phyloP scores from a whole-genome alignment of 2,329 filamentous ascomycete species.

The Dactylellina parvicollis region DNA sequence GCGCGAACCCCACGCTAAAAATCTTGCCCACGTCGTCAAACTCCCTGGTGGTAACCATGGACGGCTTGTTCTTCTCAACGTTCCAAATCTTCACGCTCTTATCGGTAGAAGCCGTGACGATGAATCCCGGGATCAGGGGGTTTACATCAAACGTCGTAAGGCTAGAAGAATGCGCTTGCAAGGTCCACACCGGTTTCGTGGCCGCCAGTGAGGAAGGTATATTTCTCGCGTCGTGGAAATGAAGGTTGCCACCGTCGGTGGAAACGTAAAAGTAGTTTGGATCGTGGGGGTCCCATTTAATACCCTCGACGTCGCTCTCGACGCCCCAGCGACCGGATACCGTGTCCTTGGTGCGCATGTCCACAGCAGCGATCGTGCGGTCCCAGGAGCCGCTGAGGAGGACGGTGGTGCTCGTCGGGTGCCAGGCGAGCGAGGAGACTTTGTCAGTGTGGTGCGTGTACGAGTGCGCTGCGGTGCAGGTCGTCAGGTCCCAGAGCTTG shows the following conservation, averaged over 20 bases:
- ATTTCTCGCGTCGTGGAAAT: slow-evolving; percentile 87
- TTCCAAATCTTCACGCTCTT: slow-evolving; percentile 98
- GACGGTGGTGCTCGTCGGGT: slow-evolving; percentile 84
- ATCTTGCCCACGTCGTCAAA: slow-evolving; percentile 88
- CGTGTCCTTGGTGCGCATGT: slow-evolving; percentile 91
- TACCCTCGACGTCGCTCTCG: slow-evolving; percentile 91
- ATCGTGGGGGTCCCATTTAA: slow-evolving; percentile 93
- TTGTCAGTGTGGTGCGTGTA: slow-evolving; percentile 92
- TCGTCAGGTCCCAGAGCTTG: slow-evolving; percentile 97
- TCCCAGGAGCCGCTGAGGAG: slow-evolving; percentile 95
- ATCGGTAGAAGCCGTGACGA: slow-evolving; percentile 93
- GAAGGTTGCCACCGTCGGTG: slow-evolving; percentile 88
- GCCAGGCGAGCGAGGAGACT: slow-evolving; percentile 95
- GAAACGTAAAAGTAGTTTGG: slow-evolving; percentile 94
- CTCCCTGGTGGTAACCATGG: slow-evolving; percentile 89
- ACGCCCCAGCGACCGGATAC: slow-evolving; percentile 83
- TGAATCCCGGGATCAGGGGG: slow-evolving; percentile 85
- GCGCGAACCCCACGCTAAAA: slow-evolving; percentile 89
- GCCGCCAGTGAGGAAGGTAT: slow-evolving; percentile 72
- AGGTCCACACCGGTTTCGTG: slow-evolving; percentile 88
- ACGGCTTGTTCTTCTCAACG: slow-evolving; percentile 75
- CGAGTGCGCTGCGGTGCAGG: slow-evolving; percentile 89
- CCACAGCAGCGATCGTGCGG: slow-evolving; percentile 88
- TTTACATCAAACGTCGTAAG: slow-evolving; percentile 95
- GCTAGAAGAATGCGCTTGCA: slow-evolving; percentile 84